These are phyloP conservation scores for Deuterostichococcus epilithicus DNA, from an alignment of 139 green algal species.

Conservation along the genomic window DNA sequence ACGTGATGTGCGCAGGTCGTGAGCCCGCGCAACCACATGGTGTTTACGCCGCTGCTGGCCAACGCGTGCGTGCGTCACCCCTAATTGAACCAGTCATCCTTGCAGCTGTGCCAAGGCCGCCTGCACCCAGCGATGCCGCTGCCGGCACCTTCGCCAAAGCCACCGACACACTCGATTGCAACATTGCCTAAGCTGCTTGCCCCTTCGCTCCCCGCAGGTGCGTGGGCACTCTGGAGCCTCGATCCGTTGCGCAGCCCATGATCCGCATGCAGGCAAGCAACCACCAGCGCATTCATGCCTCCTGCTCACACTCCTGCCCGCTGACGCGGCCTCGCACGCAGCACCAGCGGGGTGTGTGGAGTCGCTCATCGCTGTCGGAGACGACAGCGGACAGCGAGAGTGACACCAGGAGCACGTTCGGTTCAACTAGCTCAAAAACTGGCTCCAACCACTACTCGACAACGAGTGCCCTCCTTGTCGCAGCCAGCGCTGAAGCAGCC, in stretches of 20 bases:
- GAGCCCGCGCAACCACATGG: conserved; percentile 76
- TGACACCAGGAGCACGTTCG: no score
- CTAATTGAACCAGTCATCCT: no score
- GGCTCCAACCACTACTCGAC: no score
- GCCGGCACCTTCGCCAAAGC: not conserved
- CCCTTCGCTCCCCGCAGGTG: no score
- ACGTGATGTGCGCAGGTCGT: conserved; percentile 37
- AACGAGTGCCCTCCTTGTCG: conserved; percentile 18
- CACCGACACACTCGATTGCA: not conserved
- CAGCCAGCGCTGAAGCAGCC: conserved; percentile 58
- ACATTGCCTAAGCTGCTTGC: no score
- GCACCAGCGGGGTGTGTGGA: no score
- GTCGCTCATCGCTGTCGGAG: no score
- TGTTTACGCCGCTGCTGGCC: conserved; percentile 81
- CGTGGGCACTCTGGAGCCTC: conserved; percentile 79
- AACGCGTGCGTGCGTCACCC: no score
- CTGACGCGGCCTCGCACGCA: not conserved
- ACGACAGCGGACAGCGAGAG: no score
- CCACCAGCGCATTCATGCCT: not conserved
- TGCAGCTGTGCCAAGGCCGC: no score
- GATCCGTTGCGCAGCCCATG: conserved; percentile 53
- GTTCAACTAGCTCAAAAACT: no score
- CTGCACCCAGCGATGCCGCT: no score
- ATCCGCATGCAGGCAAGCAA: not conserved
- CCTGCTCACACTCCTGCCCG: not conserved